A percentile compares a stretch with the other conserved stretches of the same genome.
These are phyloP conservation scores for Phaeotremella skinneri DNA, from an alignment of 768 basidiomycete genomes.

Conservation along the genomic window DNA sequence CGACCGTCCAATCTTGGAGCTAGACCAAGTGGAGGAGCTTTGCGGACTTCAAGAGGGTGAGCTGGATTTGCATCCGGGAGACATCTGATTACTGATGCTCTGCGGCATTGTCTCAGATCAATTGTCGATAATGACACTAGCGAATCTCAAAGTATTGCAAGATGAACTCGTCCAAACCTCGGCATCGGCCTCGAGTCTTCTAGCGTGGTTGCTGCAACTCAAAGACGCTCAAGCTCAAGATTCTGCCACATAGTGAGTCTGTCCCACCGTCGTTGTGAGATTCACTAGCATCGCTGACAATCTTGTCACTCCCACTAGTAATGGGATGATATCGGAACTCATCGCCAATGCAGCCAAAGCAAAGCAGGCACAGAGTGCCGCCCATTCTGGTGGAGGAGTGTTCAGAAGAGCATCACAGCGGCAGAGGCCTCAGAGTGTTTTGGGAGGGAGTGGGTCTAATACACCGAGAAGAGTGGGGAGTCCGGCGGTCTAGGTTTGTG, in stretches of 20 bases:
- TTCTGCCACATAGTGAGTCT: slow-evolving; percentile 44
- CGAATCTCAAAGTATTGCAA: slow-evolving; percentile 65
- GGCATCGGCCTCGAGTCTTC: slow-evolving; percentile 67
- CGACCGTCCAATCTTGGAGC: slow-evolving; percentile 71
- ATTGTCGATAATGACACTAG: slow-evolving; percentile 67
- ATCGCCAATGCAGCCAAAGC: slow-evolving; percentile 72
- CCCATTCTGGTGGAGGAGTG: slow-evolving; percentile 34
- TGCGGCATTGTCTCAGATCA: slow-evolving; percentile 57
- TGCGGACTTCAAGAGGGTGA: slow-evolving; percentile 68
- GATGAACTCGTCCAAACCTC: slow-evolving; percentile 70
- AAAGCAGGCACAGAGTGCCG: slow-evolving; percentile 44
- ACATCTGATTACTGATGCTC: no score
- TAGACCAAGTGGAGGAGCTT: slow-evolving; percentile 63
- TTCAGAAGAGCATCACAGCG: slow-evolving; percentile 26
- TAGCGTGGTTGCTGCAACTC: slow-evolving; percentile 78
- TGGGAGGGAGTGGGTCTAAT: slow-evolving; percentile 20
- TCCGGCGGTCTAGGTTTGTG: slow-evolving; percentile 24
- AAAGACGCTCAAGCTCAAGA: slow-evolving; percentile 48
- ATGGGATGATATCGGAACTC: slow-evolving; percentile 83
- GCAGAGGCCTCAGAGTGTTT: slow-evolving; percentile 18
- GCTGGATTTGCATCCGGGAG: slow-evolving; percentile 27
- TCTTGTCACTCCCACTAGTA: slow-evolving; percentile 59
- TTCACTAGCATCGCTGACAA: slow-evolving; percentile 57
- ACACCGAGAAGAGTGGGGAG: slow-evolving; percentile 37
- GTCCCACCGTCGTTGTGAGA: slow-evolving; percentile 25